phyloP scores from a whole-genome alignment of 139 green algal species.

The Trebouxia sp. region DNA sequence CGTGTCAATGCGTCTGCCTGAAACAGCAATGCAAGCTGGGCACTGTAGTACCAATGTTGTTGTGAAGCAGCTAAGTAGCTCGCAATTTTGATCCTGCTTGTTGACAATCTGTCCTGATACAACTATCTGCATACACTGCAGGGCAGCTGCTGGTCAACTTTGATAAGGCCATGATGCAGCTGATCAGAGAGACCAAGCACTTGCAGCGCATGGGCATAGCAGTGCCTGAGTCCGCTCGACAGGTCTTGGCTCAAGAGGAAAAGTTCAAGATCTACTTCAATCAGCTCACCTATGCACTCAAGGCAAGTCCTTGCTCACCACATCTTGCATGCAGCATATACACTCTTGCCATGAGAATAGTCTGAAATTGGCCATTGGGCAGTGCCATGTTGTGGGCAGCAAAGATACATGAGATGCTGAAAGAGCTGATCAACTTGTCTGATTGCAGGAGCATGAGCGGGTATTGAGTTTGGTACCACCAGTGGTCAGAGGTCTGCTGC shows the following conservation, averaged over 20 bases:
- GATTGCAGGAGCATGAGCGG: constrained; percentile 65
- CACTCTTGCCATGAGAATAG: too few relatives aligned
- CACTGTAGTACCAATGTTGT: too few relatives aligned
- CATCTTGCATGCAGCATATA: background rate
- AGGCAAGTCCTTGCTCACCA: constrained; percentile 30
- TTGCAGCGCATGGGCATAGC: constrained; percentile 83
- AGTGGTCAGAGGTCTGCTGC: constrained; percentile 78
- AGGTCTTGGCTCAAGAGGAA: constrained; percentile 83
- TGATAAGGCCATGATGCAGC: constrained; percentile 86
- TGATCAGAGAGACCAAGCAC: constrained; percentile 88
- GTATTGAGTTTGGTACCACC: constrained; percentile 60
- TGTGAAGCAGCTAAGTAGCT: too few relatives aligned
- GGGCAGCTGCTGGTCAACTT: constrained; percentile 84
- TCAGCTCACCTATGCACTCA: constrained; percentile 73
- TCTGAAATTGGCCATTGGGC: background rate
- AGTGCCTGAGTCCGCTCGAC: constrained; percentile 78
- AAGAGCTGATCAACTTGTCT: background rate
- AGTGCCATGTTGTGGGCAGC: background rate
- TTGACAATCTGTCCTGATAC: background rate
- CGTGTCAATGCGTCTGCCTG: too few relatives aligned
- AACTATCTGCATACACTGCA: constrained; percentile 2
- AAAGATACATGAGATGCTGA: background rate
- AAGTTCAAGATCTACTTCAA: constrained; percentile 89
- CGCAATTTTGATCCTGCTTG: background rate
- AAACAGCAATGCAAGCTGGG: too few relatives aligned